Evolutionary conservation across 2,329 filamentous ascomycete species (phyloP), one percentile per base, ranked within the genome.

Genomic region (Colletotrichum higginsianum): DNA sequence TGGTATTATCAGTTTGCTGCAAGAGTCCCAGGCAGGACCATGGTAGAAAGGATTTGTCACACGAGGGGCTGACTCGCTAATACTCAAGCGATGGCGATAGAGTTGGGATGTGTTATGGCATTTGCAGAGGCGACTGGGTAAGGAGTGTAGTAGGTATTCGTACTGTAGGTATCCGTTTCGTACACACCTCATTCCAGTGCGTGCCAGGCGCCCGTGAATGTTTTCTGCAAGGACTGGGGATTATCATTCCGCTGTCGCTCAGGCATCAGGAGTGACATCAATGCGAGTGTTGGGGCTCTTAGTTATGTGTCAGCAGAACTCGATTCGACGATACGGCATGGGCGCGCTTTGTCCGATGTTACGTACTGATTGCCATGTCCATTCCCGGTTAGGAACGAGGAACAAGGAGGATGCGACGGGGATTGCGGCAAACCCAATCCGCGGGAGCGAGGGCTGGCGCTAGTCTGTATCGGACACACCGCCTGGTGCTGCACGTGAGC

Each of bases 261-360:
- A 50, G 21, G 65, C 42, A 58, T n/a, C 44, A 12, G 11, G 52
- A 60, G 30, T 67, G 64, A 63, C 69, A 72, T 72, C 69, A 72
- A 68, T 64, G 69, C 69, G 8, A 35, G 65, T n/a, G 47, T 21
- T 55, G 53, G 47, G 38, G 65, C 52, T 30, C 65, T 38, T 63
- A 42, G 50, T 68, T 49, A 47, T 72, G 58, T 69, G 69, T 72
- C 65, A 72, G 69, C 69, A 40, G 46, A 72, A 72, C 58, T 72
- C 65, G 65, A 64, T 72, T 72, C 65, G 69, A 69, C 58, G 60
- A 50, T 42, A 66, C 18, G 47, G 47, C 30, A n/a, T 49, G 38
- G 47, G 30, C 16, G 26, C 26, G 38, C 21, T 44, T 44, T 61
- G 56, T 42, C 64, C 23, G 53, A 23, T 23, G 53, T 64, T 71